Conservation (phyloP, 768 basidiomycete species). For the Leccinellum rugosiceps region DNA sequence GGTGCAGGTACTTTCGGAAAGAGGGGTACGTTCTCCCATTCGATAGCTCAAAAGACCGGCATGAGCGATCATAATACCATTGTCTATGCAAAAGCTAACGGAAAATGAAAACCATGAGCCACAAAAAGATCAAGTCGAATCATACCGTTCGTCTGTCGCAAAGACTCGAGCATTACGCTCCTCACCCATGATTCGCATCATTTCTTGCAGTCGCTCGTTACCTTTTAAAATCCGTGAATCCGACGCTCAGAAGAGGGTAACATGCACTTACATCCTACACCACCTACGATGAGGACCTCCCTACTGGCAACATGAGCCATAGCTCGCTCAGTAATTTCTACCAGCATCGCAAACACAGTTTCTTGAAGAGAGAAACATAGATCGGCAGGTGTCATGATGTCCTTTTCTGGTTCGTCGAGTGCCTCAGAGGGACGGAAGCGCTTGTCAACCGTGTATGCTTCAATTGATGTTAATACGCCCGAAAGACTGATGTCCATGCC, state of each 20-base stretch:
- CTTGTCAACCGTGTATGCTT: constrained; percentile 84
- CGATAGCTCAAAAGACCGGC: constrained; percentile 89
- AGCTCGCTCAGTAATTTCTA: constrained; percentile 97
- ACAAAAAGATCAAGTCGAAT: background rate
- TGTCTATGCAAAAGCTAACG: constrained; percentile 97
- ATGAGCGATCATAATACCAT: constrained; percentile 99
- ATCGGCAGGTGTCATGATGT: constrained; percentile 91
- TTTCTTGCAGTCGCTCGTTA: constrained; percentile 90
- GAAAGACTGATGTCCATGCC: constrained; percentile 98
- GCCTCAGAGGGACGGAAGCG: constrained; percentile 59
- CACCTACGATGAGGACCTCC: constrained; percentile 96
- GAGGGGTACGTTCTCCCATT: constrained; percentile 80
- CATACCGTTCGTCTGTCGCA: constrained; percentile 92
- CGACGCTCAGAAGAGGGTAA: background rate
- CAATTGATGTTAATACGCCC: constrained; percentile 86
- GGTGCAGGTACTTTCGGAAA: constrained; percentile 83
- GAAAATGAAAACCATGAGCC: background rate
- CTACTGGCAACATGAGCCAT: constrained; percentile 98
- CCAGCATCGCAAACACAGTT: constrained; percentile 96
- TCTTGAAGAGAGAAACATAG: constrained; percentile 97
- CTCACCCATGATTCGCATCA: constrained; percentile 97
- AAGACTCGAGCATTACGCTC: constrained; percentile 89
- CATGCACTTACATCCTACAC: constrained; percentile 88
- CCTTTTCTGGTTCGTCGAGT: constrained; percentile 40
- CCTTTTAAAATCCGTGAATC: constrained; percentile 43